Base-by-base conservation (phyloP, 2,329 filamentous ascomycete species). In the Ophiostoma pallidulum region DNA sequence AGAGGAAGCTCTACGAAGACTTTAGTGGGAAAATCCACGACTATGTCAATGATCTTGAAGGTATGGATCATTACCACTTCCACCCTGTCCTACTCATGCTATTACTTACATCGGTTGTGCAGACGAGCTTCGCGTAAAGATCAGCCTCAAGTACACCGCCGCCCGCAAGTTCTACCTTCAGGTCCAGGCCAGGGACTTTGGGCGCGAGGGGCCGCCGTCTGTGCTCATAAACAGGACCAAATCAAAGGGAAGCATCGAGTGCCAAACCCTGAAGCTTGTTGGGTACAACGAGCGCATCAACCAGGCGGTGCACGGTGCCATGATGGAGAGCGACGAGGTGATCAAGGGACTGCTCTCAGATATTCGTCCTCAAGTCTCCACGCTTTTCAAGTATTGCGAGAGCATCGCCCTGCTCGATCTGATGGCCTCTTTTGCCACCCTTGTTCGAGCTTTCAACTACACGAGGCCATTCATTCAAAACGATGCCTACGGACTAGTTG, bases 381-480 rank as follows among this genome's bases (percentile, higher is more conserved):
- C 73, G 3, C 70, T 98, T 0, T 96, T 95, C 66, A 82, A 82
- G 47, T 78, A 94, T 35, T 92, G 87, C 55, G 90, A 97, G 61
- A 82, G 85, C 12, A 78, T 97, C 53, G 87, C 85, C 2, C 75
- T 94, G 58, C 70, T 96, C 2, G 92, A 98, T 62, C 91, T 95
- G 83, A 71, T 94, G 24, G 67, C 79, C 2, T 77, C 84, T 0
- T 94, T 94, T 61, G 82, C 78, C 0, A 81, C 94, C 19, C 64
- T 90, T 2, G 80, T 82, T 12, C 86, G 81, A 4, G 35, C 20
- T 0, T 61, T 64, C 43, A 69, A 72, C 41, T 79, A 77, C 50
- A 74, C 79, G 8, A 74, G 81, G 13, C 88, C 89, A 1, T 76
- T 84, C 40, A 67, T 91, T 22, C 77, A 76, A 1, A 73, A 79